These are phyloP conservation scores for Aspergillus terreus DNA, from an alignment of 2,329 filamentous ascomycete species.

Conservation along the genomic window DNA sequence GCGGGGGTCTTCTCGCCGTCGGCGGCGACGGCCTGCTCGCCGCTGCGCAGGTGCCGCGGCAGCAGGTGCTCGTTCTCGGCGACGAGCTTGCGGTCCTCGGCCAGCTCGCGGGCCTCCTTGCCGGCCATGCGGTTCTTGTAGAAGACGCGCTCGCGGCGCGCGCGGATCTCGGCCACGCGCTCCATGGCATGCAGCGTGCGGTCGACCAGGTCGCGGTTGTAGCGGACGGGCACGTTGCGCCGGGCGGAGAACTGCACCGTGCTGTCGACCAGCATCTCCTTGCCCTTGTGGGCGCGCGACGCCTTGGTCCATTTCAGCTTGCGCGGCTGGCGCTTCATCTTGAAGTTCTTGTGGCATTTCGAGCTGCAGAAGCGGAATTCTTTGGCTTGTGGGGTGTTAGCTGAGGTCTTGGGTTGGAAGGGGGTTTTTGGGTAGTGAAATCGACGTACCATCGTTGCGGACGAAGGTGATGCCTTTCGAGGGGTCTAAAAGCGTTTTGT, in stretches of 20 bases:
- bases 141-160: conserved; percentile 81
- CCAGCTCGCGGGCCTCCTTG: conserved; percentile 67
- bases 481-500: conserved; percentile 41
- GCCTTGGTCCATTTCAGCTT: conserved; percentile 98
- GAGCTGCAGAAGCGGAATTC: conserved; percentile 63
- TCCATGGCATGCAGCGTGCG: conserved; percentile 91
- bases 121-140: conserved; percentile 92
- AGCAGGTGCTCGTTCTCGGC: conserved; percentile 90
- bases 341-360: conserved; percentile 74
- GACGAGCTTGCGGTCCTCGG: conserved; percentile 80
- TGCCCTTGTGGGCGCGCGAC: conserved; percentile 79
- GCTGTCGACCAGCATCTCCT: conserved; percentile 87
- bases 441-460: conserved; percentile 30
- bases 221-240: conserved; percentile 90
- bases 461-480: conserved; percentile 65
- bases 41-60: conserved; percentile 62
- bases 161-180: conserved; percentile 79
- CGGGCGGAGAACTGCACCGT: conserved; percentile 89
- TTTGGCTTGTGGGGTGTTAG: conserved; percentile 7
- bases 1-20: neutral
- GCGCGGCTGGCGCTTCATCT: conserved; percentile 97
- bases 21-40: conserved; percentile 44
- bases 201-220: conserved; percentile 86
- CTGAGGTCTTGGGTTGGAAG: neutral
- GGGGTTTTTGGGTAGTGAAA: neutral